These are phyloP conservation scores for Erythrobasidium hasegawianum DNA, from an alignment of 1,284 basidiomycete species.

Conservation along the genomic window DNA sequence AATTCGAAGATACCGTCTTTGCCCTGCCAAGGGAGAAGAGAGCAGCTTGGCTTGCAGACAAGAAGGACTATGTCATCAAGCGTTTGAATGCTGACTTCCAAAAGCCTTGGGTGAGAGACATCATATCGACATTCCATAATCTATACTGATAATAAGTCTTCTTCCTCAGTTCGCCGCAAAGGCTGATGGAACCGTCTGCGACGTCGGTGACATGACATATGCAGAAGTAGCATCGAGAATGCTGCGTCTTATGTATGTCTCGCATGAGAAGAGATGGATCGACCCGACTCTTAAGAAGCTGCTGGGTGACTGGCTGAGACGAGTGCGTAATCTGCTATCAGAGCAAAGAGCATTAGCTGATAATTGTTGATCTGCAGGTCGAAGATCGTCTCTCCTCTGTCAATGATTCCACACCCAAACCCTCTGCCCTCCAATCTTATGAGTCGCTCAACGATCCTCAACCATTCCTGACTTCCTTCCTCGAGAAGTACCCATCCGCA, in stretches of 20 bases:
- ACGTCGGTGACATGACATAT: constrained; percentile 95
- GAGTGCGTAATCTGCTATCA: constrained; percentile 51
- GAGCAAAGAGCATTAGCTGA: no score
- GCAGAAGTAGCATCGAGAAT: constrained; percentile 90
- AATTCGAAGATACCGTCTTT: constrained; percentile 96
- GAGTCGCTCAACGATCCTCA: constrained; percentile 74
- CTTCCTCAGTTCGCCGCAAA: constrained; percentile 86
- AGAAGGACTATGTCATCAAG: constrained; percentile 80
- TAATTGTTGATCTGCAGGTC: no score
- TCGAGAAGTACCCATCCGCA: constrained; percentile 75
- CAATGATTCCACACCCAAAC: constrained; percentile 67
- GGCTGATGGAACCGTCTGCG: constrained; percentile 77
- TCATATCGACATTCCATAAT: neutral
- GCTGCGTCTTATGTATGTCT: constrained; percentile 87
- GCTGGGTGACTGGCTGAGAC: constrained; percentile 93
- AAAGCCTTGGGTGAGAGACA: constrained; percentile 55
- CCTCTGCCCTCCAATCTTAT: constrained; percentile 87
- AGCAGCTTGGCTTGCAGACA: constrained; percentile 76
- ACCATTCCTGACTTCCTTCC: constrained; percentile 75
- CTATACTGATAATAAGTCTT: neutral
- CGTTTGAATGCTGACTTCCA: constrained; percentile 93
- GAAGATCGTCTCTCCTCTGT: constrained; percentile 97
- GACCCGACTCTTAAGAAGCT: constrained; percentile 90
- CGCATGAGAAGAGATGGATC: constrained; percentile 88
- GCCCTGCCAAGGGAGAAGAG: constrained; percentile 93